These are phyloP conservation scores for Aspergillus novofumigatus DNA, from an alignment of 2,329 filamentous ascomycete genomes.

Conservation along the genomic window DNA sequence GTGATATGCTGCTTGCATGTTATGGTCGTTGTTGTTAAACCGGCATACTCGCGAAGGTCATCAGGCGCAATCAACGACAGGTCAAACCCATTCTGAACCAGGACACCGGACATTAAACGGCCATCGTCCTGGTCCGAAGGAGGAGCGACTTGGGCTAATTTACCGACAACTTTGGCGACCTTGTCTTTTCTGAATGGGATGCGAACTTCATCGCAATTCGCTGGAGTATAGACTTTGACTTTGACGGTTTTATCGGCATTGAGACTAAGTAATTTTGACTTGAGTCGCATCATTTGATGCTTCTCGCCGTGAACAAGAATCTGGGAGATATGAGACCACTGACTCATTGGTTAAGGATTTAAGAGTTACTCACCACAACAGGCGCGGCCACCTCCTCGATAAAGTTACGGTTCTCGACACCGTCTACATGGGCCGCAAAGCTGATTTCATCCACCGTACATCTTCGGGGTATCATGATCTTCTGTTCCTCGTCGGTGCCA, in stretches of 20 bases:
- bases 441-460: conserved; percentile 93
- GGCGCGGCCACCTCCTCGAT: conserved; percentile 91
- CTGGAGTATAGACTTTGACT: conserved; percentile 87
- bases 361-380: conserved; percentile 68
- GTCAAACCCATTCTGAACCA: conserved; percentile 98
- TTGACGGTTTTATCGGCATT: conserved; percentile 77
- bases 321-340: conserved; percentile 40
- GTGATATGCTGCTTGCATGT: conserved; percentile 87
- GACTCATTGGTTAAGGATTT: neutral
- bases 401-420: conserved; percentile 91
- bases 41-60: conserved; percentile 91
- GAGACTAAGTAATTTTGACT: conserved; percentile 89
- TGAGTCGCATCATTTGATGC: conserved; percentile 96
- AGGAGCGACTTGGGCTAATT: conserved; percentile 76
- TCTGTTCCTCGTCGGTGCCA: conserved; percentile 67
- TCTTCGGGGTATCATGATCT: conserved; percentile 83
- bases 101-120: conserved; percentile 75
- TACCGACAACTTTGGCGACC: conserved; percentile 91
- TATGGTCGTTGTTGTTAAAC: conserved; percentile 92
- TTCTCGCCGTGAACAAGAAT: conserved; percentile 96
- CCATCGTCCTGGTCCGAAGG: conserved; percentile 49
- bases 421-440: conserved; percentile 95
- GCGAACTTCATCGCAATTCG: conserved; percentile 89
- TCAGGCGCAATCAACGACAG: conserved; percentile 95
- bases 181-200: conserved; percentile 97